Percentiles rank a stretch among this genome's conserved stretches.
Conservation (phyloP, 2,329 filamentous ascomycete species). For the Xylaria sp. region DNA sequence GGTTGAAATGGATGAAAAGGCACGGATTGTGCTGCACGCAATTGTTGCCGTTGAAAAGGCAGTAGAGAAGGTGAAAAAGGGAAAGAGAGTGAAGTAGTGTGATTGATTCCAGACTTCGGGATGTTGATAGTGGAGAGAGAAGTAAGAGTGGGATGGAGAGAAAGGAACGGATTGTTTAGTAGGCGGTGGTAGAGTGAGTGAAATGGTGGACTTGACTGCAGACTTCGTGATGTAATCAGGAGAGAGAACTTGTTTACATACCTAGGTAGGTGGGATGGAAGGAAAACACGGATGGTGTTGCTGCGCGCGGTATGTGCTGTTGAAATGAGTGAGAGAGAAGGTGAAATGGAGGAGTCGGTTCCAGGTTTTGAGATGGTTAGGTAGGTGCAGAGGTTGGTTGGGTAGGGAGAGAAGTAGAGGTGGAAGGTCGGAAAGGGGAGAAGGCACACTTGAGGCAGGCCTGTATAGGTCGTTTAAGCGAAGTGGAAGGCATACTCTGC, state of each 20-base stretch:
- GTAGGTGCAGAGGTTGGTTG: no score
- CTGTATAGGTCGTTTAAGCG: background rate
- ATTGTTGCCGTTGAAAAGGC: background rate
- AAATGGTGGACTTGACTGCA: background rate
- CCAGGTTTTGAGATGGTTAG: no score
- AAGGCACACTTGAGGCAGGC: background rate
- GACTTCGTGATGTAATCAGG: background rate
- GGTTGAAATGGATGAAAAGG: conserved; percentile 7
- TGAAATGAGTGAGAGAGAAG: no score
- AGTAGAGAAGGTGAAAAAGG: background rate
- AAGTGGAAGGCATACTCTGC: no score
- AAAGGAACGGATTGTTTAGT: background rate
- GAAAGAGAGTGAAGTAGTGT: background rate
- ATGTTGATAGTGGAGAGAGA: background rate
- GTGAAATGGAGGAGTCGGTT: no score
- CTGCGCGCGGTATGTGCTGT: no score
- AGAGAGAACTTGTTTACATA: no score
- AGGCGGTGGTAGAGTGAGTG: background rate
- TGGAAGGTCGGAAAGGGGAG: background rate
- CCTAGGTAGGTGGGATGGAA: no score
- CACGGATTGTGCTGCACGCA: conserved; percentile 3
- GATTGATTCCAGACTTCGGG: background rate
- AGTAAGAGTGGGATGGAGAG: background rate
- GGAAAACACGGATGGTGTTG: no score
- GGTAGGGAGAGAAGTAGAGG: background rate